phyloP scores from a whole-genome alignment of 495 filamentous ascomycete genomes.

The Lophiotrema nucula region DNA sequence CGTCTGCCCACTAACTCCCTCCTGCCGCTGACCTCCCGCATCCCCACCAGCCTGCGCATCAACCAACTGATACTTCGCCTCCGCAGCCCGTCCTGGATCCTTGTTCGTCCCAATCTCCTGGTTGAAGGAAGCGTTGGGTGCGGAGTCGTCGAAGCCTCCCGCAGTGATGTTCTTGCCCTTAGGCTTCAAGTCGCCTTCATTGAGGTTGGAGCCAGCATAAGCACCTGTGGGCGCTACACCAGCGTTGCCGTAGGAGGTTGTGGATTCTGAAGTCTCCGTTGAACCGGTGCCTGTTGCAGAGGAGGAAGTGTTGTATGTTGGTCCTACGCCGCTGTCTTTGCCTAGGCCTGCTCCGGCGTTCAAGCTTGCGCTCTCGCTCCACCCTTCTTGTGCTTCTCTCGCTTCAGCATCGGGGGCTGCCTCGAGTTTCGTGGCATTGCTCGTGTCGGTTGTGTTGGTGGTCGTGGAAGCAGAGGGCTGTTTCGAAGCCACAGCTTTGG shows the following conservation, averaged over 20 bases:
- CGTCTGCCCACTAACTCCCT: neutral
- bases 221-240: slow-evolving; percentile 44
- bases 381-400: slow-evolving; percentile 49
- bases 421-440: slow-evolving; percentile 50
- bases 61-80: slow-evolving; percentile 48
- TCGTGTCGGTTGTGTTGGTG: slow-evolving; percentile 57
- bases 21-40: neutral
- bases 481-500: slow-evolving; percentile 49
- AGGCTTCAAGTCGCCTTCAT: slow-evolving; percentile 44
- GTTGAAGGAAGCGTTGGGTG: slow-evolving; percentile 59
- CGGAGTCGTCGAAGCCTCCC: slow-evolving; percentile 51
- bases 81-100: slow-evolving; percentile 61
- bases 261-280: neutral
- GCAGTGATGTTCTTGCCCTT: slow-evolving; percentile 58
- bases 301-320: slow-evolving; percentile 45
- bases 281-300: too few species aligned
- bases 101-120: slow-evolving; percentile 58
- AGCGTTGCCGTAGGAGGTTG: slow-evolving; percentile 35
- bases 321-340: slow-evolving; percentile 48
- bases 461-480: slow-evolving; percentile 52
- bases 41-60: slow-evolving; percentile 43
- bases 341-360: slow-evolving; percentile 30
- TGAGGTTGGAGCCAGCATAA: slow-evolving; percentile 41
- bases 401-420: slow-evolving; percentile 50
- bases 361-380: slow-evolving; percentile 34